Percentiles rank a stretch among this genome's conserved stretches.
phyloP scores from a whole-genome alignment of 164 flowering plant genomes.

The Kingdonia uniflora region DNA sequence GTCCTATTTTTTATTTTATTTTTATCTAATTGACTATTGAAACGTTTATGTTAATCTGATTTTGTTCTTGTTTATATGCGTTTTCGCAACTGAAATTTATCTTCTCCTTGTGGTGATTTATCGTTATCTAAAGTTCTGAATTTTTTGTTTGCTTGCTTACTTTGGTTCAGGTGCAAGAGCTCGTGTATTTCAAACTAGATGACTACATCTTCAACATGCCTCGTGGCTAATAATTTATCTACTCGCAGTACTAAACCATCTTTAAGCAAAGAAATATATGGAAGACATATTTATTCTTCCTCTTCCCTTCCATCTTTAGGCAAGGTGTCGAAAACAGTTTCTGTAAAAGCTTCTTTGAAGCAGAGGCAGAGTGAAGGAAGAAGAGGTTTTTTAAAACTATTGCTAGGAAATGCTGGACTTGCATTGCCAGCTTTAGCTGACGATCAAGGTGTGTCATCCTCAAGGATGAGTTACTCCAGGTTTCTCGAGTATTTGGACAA shows the following conservation, averaged over 20 bases:
- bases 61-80: no score
- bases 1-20: no score
- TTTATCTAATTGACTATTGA: no score
- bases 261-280: conserved; percentile 36
- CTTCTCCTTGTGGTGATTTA: no score
- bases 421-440: conserved; percentile 57
- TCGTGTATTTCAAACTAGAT: conserved; percentile 20
- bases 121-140: no score
- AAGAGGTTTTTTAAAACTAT: conserved; percentile 60
- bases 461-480: conserved; percentile 92
- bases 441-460: conserved; percentile 92
- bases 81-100: no score
- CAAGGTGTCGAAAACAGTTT: conserved; percentile 27
- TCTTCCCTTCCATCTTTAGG: conserved; percentile 27
- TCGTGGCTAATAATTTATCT: conserved; percentile 51
- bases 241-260: conserved; percentile 20
- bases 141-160: conserved; percentile 2
- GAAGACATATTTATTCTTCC: conserved; percentile 27
- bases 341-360: conserved; percentile 49
- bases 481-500: conserved; percentile 84
- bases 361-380: conserved; percentile 51
- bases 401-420: conserved; percentile 73
- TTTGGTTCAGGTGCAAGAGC: conserved; percentile 1
- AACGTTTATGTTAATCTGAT: no score
- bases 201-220: conserved; percentile 76